Percentiles rank a stretch among this genome's conserved stretches.
Conservation (phyloP, 805 yeast species). For the Hanseniaspora osmophila region DNA sequence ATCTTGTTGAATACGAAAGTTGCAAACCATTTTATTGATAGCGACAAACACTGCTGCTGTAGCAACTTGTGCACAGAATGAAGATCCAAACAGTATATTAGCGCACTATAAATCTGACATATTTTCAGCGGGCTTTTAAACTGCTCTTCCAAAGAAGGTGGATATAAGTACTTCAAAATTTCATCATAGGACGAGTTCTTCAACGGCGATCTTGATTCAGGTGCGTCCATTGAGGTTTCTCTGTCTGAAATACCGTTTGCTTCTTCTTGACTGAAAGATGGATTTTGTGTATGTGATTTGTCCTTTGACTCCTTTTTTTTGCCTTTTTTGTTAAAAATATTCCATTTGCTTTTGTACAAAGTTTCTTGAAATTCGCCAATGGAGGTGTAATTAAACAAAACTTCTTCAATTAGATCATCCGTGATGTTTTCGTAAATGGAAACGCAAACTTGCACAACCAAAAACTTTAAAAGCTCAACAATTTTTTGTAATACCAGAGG, state of each 20-base stretch:
- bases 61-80: slow-evolving; percentile 69
- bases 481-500: slow-evolving; percentile 51
- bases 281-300: background rate
- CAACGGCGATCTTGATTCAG: slow-evolving; percentile 1
- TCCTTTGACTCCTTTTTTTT: slow-evolving; percentile 7
- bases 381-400: slow-evolving; percentile 61
- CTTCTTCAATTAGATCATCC: slow-evolving; percentile 42
- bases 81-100: slow-evolving; percentile 69
- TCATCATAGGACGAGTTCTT: slow-evolving; percentile 49
- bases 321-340: slow-evolving; percentile 32
- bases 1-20: slow-evolving; percentile 60
- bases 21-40: slow-evolving; percentile 67
- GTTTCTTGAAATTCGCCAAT: slow-evolving; percentile 72
- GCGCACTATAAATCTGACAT: slow-evolving; percentile 77
- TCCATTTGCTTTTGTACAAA: slow-evolving; percentile 63
- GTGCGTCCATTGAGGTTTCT: background rate
- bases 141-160: slow-evolving; percentile 70
- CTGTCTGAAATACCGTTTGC: slow-evolving; percentile 24
- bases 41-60: slow-evolving; percentile 65
- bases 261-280: too few relatives aligned
- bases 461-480: slow-evolving; percentile 38
- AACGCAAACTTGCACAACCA: slow-evolving; percentile 51
- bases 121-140: slow-evolving; percentile 76
- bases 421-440: slow-evolving; percentile 46
- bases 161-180: slow-evolving; percentile 60